Evolutionary conservation across 768 basidiomycete species (phyloP).

Genomic region (Clitopilus passeckerianus): DNA sequence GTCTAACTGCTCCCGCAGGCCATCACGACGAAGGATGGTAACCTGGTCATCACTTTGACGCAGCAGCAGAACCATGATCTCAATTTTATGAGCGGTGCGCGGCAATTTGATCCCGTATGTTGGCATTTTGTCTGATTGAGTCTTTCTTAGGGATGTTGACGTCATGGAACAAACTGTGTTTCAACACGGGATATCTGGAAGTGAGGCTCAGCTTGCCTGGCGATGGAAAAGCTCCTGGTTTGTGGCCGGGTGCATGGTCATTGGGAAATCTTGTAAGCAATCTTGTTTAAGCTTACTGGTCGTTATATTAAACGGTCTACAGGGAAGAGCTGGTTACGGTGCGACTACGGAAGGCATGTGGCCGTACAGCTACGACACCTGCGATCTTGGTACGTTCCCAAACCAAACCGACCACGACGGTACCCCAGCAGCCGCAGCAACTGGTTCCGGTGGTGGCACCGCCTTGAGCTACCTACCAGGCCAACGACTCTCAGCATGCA

Average conservation of each 20-base stretch:
- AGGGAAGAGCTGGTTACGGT: constrained; percentile 86
- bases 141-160: constrained; percentile 55
- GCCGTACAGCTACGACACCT: constrained; percentile 82
- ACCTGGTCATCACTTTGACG: constrained; percentile 75
- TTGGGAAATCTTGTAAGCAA: constrained; percentile 64
- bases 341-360: constrained; percentile 84
- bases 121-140: constrained; percentile 5
- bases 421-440: constrained; percentile 52
- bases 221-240: constrained; percentile 50
- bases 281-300: background rate
- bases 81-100: constrained; percentile 76
- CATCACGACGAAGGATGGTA: constrained; percentile 72
- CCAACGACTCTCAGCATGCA: constrained; percentile 83
- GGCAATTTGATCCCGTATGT: constrained; percentile 22
- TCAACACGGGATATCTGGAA: constrained; percentile 90
- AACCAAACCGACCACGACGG: constrained; percentile 68
- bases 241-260: constrained; percentile 87
- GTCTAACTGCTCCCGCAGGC: constrained; percentile 27
- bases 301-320: background rate
- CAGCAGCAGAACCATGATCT: constrained; percentile 70
- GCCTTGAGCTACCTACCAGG: constrained; percentile 79
- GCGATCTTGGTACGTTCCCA: constrained; percentile 83
- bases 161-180: constrained; percentile 94
- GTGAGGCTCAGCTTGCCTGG: constrained; percentile 76
- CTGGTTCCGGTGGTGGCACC: constrained; percentile 43